phyloP scores from a whole-genome alignment of 768 basidiomycete genomes.

The Psilocybe cubensis region DNA sequence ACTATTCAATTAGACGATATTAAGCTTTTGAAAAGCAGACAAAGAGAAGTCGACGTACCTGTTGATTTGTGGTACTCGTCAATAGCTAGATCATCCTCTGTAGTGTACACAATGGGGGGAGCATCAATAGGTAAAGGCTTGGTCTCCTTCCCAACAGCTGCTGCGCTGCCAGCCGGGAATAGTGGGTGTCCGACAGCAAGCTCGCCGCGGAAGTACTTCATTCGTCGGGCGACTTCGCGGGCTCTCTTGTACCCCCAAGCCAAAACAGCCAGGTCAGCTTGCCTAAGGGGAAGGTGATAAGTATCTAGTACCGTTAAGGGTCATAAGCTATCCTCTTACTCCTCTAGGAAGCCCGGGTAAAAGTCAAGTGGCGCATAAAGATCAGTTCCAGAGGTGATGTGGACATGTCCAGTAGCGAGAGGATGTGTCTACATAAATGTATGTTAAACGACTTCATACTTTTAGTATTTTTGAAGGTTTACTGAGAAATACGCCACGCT shows the following conservation, averaged over 20 bases:
- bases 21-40: neutral
- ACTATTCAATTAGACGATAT: constrained; percentile 25
- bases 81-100: constrained; percentile 42
- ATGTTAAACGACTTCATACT: neutral
- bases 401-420: constrained; percentile 36
- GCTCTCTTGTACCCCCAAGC: constrained; percentile 56
- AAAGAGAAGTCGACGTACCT: constrained; percentile 26
- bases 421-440: constrained; percentile 36
- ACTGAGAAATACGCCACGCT: constrained; percentile 35
- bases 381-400: constrained; percentile 38
- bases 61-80: constrained; percentile 31
- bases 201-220: constrained; percentile 47
- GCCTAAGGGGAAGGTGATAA: constrained; percentile 9
- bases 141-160: constrained; percentile 19
- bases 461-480: constrained; percentile 3
- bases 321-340: constrained; percentile 30
- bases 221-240: constrained; percentile 60
- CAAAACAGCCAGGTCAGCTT: constrained; percentile 47
- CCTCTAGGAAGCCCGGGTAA: constrained; percentile 33
- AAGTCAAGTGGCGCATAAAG: constrained; percentile 25
- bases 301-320: neutral
- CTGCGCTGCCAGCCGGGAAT: constrained; percentile 35
- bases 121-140: constrained; percentile 32
- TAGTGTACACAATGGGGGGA: constrained; percentile 38
- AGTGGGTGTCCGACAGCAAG: constrained; percentile 33